Base-by-base conservation (phyloP, 768 basidiomycete species). In the Leucosporidium creatinivorum region DNA sequence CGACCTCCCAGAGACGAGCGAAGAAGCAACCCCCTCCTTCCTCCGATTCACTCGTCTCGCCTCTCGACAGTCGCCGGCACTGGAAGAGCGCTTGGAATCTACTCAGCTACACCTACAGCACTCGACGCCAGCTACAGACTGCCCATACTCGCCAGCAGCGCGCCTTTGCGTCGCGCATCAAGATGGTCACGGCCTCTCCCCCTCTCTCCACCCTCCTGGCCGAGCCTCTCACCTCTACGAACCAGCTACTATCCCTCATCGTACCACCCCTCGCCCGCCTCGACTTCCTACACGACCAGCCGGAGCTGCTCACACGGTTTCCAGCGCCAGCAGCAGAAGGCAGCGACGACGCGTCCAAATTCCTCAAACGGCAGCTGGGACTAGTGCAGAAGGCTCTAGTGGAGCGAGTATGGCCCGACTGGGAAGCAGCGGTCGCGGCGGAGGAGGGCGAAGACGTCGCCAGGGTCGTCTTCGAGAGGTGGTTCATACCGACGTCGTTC, bases 391-490 rank as follows among this genome's bases (percentile, higher is more conserved):
- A 67, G 33, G 56, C 58, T 39, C 63, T 70, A 4, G 56, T 70
- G 55, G 69, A 70, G 44, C 55, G 52, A 31, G 60, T 70, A 4
- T 70, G 69, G 69, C 69, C 69, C 0, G 69, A 70, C 36, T 70
- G 69, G 69, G 63, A 70, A 36, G 23, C 25, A 2, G 59, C 69
- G 0, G 28, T 70, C 47, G 56, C 58, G 12, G 60, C 59, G 4
- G 69, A 70, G 23, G 39, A 54, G 23, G 39, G 39, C 6, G 63
- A 65, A 1, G 19, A 1, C 3, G 33, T 56, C 1, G 65, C 44
- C 0, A 21, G 39, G 30, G 25, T 49, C 31, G 49, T 67, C 50
- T 15, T 70, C 50, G 63, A 64, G 48, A 52, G 69, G 9, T 70
- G 49, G 56, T 70, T 65, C 60, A 13, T 70, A 2, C 66, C 69